A percentile compares a stretch with the other conserved stretches of the same genome.
These are phyloP conservation scores for Oryza meyeriana DNA, from an alignment of 176 grass and related monocot genomes.

Conservation along the genomic window DNA sequence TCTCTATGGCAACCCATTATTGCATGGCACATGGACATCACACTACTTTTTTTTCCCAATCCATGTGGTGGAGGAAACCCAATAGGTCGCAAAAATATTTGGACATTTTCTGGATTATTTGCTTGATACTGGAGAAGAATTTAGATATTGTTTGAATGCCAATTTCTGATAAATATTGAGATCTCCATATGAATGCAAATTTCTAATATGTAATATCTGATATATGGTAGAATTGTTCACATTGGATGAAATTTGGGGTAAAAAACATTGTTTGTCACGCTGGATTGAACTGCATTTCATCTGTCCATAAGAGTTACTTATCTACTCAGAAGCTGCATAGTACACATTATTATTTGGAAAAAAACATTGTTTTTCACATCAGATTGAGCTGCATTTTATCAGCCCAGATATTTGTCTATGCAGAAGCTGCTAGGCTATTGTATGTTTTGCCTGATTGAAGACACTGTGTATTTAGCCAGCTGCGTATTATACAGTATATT, in stretches of 20 bases:
- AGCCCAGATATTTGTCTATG: background rate
- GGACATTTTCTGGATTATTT: constrained; percentile 6
- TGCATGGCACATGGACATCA: background rate
- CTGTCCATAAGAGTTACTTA: background rate
- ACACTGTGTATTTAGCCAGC: background rate
- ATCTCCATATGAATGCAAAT: background rate
- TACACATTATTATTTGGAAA: no score
- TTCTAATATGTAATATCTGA: background rate
- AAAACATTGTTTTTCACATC: background rate
- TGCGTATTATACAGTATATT: background rate
- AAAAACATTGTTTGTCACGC: background rate
- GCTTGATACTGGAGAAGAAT: background rate
- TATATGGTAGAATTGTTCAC: background rate
- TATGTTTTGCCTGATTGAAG: background rate
- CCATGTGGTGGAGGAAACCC: background rate
- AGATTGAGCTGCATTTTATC: background rate
- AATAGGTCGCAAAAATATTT: background rate
- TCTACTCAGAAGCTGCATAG: background rate
- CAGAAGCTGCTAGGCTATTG: background rate
- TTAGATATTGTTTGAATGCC: background rate
- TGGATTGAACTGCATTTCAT: background rate
- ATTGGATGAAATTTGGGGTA: background rate
- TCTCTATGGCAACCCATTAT: background rate
- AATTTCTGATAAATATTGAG: background rate
- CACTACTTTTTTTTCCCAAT: background rate